Percentiles rank a stretch among this genome's conserved stretches.
Evolutionary conservation across 345 rosid species (phyloP).

Genomic region (Orychophragmus violaceus): DNA sequence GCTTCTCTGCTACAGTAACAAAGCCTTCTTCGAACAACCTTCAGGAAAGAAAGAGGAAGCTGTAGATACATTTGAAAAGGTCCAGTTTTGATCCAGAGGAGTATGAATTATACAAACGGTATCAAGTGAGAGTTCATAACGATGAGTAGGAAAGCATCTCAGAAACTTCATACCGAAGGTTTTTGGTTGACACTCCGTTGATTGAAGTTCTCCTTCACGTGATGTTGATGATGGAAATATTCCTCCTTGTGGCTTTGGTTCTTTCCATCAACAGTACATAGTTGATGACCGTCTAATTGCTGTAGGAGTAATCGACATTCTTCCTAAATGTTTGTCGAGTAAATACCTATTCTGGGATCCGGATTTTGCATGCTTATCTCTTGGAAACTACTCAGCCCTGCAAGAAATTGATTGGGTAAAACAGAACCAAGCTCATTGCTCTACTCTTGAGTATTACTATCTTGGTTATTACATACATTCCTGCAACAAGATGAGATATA

Average conservation of each 20-base stretch:
- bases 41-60: conserved; percentile 45
- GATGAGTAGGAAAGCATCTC: conserved; percentile 59
- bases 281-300: conserved; percentile 78
- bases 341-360: conserved; percentile 97
- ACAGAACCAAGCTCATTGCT: conserved; percentile 59
- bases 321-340: conserved; percentile 89
- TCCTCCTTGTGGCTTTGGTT: conserved; percentile 85
- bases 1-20: conserved; percentile 27
- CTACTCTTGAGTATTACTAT: conserved; percentile 80
- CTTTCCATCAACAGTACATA: conserved; percentile 90
- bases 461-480: conserved; percentile 97
- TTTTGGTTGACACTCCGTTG: conserved; percentile 86
- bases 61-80: conserved; percentile 70
- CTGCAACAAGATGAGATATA: conserved; percentile 95
- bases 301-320: conserved; percentile 85
- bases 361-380: conserved; percentile 68
- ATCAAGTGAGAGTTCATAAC: conserved; percentile 77
- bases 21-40: conserved; percentile 30
- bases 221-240: conserved; percentile 39
- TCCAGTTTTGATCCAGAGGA: conserved; percentile 87
- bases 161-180: conserved; percentile 54
- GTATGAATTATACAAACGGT: conserved; percentile 61
- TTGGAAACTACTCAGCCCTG: conserved; percentile 86
- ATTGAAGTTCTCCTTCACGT: conserved; percentile 57
- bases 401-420: conserved; percentile 83